Percentiles rank a stretch among this genome's conserved stretches.
phyloP scores from a whole-genome alignment of 2,329 filamentous ascomycete genomes.

The Paracoccidioides brasiliensis region DNA sequence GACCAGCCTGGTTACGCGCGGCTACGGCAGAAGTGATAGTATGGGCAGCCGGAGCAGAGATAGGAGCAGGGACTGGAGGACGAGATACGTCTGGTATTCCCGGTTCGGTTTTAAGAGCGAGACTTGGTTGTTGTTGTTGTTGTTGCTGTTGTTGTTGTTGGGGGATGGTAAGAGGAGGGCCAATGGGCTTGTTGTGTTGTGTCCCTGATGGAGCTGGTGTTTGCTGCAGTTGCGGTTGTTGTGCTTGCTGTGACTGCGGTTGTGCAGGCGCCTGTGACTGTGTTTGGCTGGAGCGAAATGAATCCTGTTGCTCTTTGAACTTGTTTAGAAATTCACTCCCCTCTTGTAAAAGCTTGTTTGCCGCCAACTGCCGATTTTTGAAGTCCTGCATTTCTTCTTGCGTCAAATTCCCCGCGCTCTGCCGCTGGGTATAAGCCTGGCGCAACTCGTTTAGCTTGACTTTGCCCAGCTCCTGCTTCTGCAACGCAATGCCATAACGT shows the following conservation, averaged over 20 bases:
- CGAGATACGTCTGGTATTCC: not conserved
- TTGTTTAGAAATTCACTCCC: conserved; percentile 35
- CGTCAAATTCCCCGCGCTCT: conserved; percentile 26
- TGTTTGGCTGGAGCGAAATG: conserved; percentile 28
- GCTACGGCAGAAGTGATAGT: conserved; percentile 38
- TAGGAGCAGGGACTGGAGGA: not conserved
- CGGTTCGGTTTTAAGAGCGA: conserved; percentile 2
- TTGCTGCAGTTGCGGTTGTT: conserved; percentile 14
- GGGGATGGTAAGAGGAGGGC: conserved; percentile 3
- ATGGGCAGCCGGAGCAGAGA: conserved; percentile 29
- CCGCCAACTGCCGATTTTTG: conserved; percentile 28
- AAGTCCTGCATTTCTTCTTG: conserved; percentile 32
- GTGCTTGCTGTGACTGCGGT: conserved; percentile 8
- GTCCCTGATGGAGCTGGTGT: conserved; percentile 7
- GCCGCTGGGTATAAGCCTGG: conserved; percentile 26
- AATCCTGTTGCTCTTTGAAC: conserved; percentile 37
- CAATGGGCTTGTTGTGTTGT: conserved; percentile 4
- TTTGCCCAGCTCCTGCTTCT: conserved; percentile 36
- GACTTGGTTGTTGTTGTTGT: conserved; percentile 10
- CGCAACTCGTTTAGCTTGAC: conserved; percentile 31
- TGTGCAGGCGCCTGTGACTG: conserved; percentile 19
- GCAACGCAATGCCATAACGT: conserved; percentile 36
- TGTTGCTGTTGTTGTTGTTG: conserved; percentile 7
- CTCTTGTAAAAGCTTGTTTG: conserved; percentile 31
- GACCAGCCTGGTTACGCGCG: conserved; percentile 28